These are phyloP conservation scores for Chlorokybus atmophyticus DNA, from an alignment of 139 green algal species.

Conservation along the genomic window DNA sequence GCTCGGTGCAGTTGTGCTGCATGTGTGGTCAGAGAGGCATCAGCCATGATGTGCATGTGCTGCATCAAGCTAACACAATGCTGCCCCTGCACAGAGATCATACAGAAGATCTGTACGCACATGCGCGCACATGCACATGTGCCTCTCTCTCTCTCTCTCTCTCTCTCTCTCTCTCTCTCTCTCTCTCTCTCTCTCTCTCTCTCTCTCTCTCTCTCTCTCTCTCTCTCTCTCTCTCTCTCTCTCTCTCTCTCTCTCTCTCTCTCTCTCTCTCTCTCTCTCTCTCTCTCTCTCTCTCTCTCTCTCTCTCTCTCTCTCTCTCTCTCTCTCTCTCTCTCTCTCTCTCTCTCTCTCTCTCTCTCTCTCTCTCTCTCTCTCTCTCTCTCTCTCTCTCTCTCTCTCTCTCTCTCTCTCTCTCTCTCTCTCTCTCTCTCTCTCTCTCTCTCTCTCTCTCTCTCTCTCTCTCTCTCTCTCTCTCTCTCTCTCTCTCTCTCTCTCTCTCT, in stretches of 20 bases:
- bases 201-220: constrained; percentile 3
- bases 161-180: constrained; percentile 3
- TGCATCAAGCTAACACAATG: no score
- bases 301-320: constrained; percentile 1
- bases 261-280: constrained; percentile 3
- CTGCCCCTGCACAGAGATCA: no score
- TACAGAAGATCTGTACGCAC: no score
- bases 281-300: neutral
- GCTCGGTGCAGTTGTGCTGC: no score
- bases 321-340: constrained; percentile 1
- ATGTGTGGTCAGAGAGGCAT: no score
- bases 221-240: constrained; percentile 1
- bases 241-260: neutral
- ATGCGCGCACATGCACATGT: no score
- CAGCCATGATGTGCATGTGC: no score
- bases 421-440: constrained; percentile 1
- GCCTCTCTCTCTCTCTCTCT: constrained; percentile 2
- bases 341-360: neutral
- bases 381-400: constrained; percentile 3
- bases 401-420: constrained; percentile 3
- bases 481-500: neutral
- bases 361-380: constrained; percentile 3
- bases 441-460: neutral
- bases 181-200: constrained; percentile 3
- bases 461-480: neutral